A percentile compares a stretch with the other conserved stretches of the same genome.
phyloP scores from a whole-genome alignment of 257 asterid genomes.

The Cordia subcordata region DNA sequence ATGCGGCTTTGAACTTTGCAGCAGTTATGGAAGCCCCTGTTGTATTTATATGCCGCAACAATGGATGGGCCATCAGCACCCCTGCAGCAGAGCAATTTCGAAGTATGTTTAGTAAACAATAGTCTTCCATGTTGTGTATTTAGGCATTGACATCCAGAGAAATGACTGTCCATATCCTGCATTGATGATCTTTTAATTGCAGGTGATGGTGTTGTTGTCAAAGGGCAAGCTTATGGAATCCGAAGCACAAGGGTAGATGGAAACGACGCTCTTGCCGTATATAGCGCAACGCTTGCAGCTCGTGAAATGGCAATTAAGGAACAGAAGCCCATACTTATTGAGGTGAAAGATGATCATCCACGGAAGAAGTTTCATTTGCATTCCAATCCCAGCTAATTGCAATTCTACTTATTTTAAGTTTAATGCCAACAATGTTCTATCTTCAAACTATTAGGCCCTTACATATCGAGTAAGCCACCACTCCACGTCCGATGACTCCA shows the following conservation, averaged over 20 bases:
- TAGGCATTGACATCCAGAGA: background rate
- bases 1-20: slow-evolving; percentile 86
- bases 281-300: slow-evolving; percentile 53
- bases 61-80: slow-evolving; percentile 98
- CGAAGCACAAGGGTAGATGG: slow-evolving; percentile 83
- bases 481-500: slow-evolving; percentile 91
- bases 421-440: no score
- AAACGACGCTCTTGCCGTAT: slow-evolving; percentile 79
- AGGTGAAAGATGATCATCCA: slow-evolving; percentile 38
- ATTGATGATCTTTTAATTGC: slow-evolving; percentile 3
- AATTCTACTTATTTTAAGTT: background rate
- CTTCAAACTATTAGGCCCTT: slow-evolving; percentile 39
- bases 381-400: background rate
- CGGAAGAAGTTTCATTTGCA: background rate
- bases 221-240: slow-evolving; percentile 77
- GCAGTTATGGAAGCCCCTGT: slow-evolving; percentile 85
- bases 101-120: slow-evolving; percentile 34
- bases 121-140: background rate
- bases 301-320: slow-evolving; percentile 70
- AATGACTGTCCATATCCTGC: background rate
- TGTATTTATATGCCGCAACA: slow-evolving; percentile 78
- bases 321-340: slow-evolving; percentile 71
- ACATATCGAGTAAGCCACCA: slow-evolving; percentile 90
- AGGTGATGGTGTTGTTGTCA: slow-evolving; percentile 90
- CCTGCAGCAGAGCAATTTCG: slow-evolving; percentile 68